Percentiles rank a stretch among this genome's conserved stretches.
phyloP scores from a whole-genome alignment of 768 basidiomycete species.

The Nidularia sp. region DNA sequence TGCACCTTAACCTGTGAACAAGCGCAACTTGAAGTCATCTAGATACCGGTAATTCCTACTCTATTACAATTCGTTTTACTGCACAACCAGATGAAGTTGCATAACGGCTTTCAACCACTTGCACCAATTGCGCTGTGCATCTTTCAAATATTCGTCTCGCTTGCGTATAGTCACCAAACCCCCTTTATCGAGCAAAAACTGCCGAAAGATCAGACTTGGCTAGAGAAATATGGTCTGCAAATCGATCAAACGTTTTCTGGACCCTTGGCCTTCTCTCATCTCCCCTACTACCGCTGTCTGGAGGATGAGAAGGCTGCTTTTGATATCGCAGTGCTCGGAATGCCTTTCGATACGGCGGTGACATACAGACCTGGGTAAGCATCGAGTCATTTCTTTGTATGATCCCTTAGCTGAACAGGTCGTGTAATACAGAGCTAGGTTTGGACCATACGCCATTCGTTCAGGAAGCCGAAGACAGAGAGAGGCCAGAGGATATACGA shows the following conservation, averaged over 20 bases:
- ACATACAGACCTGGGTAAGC: constrained; percentile 54
- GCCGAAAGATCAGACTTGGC: constrained; percentile 49
- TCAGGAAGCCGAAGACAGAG: constrained; percentile 71
- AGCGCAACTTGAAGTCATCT: too few relatives aligned
- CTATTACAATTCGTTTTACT: too few relatives aligned
- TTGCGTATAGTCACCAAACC: too few relatives aligned
- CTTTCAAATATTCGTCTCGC: too few relatives aligned
- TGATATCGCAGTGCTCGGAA: constrained; percentile 78
- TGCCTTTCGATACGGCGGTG: constrained; percentile 75
- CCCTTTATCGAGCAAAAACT: too few relatives aligned
- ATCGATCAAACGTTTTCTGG: constrained; percentile 77
- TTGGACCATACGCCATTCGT: constrained; percentile 84
- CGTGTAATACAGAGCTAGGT: constrained; percentile 59
- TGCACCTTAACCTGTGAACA: too few relatives aligned
- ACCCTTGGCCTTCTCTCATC: constrained; percentile 78
- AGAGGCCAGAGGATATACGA: constrained; percentile 54
- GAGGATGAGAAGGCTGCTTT: constrained; percentile 49
- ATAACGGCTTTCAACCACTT: too few relatives aligned
- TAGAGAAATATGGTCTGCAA: constrained; percentile 71
- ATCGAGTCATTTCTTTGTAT: constrained; percentile 6
- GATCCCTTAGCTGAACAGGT: neutral
- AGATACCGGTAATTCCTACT: too few relatives aligned
- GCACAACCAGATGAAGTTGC: too few relatives aligned
- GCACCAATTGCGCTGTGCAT: too few relatives aligned
- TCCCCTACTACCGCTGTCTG: constrained; percentile 70